These are phyloP conservation scores for Coemansia sp. DNA, from an alignment of 371 early-diverging fungal species.

Conservation along the genomic window DNA sequence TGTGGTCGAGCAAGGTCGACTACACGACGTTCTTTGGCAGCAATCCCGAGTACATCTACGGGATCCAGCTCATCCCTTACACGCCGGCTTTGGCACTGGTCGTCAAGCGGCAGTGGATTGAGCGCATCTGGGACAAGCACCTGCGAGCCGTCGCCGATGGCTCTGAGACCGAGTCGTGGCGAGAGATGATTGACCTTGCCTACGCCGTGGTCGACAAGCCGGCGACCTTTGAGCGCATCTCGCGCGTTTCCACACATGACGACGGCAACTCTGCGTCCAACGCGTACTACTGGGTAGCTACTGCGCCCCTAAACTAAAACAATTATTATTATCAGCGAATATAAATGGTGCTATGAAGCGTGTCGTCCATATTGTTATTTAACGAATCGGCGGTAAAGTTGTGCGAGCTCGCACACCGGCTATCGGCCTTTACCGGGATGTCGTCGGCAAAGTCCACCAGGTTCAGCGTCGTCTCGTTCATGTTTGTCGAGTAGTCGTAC, in stretches of 20 bases:
- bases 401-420: neutral
- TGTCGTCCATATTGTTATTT: neutral
- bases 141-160: conserved; percentile 14
- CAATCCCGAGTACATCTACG: conserved; percentile 69
- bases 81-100: conserved; percentile 58
- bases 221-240: conserved; percentile 7
- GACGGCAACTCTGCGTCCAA: conserved; percentile 52
- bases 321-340: neutral
- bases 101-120: conserved; percentile 43
- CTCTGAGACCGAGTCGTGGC: conserved; percentile 33
- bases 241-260: conserved; percentile 27
- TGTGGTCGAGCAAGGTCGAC: conserved; percentile 72
- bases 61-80: conserved; percentile 77
- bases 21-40: conserved; percentile 67
- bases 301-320: conserved; percentile 9
- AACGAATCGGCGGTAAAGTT: neutral
- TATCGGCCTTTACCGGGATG: neutral
- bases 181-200: conserved; percentile 33
- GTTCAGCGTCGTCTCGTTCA: conserved; percentile 12
- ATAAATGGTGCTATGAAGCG: neutral
- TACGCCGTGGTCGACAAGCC: conserved; percentile 37
- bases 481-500: conserved; percentile 23
- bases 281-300: conserved; percentile 50
- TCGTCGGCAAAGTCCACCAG: conserved; percentile 7
- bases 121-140: conserved; percentile 28